These are phyloP conservation scores for Pseudocercospora macadamiae DNA, from an alignment of 2,329 filamentous ascomycete species.

Conservation along the genomic window DNA sequence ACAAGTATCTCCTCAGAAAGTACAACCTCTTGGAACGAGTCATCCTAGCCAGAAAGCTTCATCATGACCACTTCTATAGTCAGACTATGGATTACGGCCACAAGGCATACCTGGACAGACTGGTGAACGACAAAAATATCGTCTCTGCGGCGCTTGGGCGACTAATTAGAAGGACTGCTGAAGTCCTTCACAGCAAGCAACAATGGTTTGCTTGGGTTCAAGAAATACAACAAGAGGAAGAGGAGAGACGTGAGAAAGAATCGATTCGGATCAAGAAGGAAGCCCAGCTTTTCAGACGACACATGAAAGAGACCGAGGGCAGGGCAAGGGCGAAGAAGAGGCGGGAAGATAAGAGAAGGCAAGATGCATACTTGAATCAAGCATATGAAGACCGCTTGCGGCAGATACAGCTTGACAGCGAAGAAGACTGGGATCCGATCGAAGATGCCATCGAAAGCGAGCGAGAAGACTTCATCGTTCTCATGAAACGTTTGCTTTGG, in stretches of 20 bases:
- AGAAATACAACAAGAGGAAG: conserved; percentile 50
- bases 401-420: conserved; percentile 34
- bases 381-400: conserved; percentile 47
- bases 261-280: conserved; percentile 55
- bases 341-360: conserved; percentile 47
- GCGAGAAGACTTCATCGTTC: conserved; percentile 47
- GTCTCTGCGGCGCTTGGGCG: conserved; percentile 47
- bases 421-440: conserved; percentile 54
- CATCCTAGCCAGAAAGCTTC: conserved; percentile 47
- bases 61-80: conserved; percentile 49
- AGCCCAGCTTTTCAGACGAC: conserved; percentile 51
- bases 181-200: conserved; percentile 50
- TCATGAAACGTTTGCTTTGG: conserved; percentile 53
- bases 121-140: conserved; percentile 43
- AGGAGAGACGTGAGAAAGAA: conserved; percentile 51
- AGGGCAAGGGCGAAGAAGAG: conserved; percentile 44
- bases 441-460: conserved; percentile 52
- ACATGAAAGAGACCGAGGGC: conserved; percentile 50
- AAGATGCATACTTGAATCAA: conserved; percentile 51
- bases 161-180: conserved; percentile 47
- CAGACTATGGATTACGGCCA: conserved; percentile 50
- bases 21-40: conserved; percentile 45
- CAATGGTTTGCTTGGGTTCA: conserved; percentile 56
- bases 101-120: conserved; percentile 44
- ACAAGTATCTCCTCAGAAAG: conserved; percentile 46